A percentile compares a stretch with the other conserved stretches of the same genome.
phyloP scores from a whole-genome alignment of 2,329 filamentous ascomycete species.

The Colletotrichum spinosum region DNA sequence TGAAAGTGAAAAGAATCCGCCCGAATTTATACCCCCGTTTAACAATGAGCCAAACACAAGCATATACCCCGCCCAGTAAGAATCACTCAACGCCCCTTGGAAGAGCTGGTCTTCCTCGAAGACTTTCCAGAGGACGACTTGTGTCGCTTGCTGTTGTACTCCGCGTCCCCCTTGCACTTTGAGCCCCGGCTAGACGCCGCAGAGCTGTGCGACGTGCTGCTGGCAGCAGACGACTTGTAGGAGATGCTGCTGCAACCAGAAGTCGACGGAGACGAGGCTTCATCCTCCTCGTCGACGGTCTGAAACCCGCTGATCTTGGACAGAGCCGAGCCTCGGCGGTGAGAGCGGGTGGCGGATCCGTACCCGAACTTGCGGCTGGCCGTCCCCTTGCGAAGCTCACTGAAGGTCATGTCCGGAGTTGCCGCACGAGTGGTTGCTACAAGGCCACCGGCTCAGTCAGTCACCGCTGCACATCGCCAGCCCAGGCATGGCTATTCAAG shows the following conservation, averaged over 20 bases:
- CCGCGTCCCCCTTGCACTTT: conserved; percentile 44
- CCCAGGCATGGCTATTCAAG: background rate
- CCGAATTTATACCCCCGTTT: no score
- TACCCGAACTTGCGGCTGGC: conserved; percentile 51
- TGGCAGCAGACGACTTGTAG: conserved; percentile 19
- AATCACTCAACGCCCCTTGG: conserved; percentile 5
- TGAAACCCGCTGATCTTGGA: conserved; percentile 26
- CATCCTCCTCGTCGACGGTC: conserved; percentile 13
- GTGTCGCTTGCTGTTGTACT: conserved; percentile 42
- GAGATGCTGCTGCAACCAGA: conserved; percentile 32
- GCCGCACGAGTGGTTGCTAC: conserved; percentile 47
- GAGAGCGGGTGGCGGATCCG: conserved; percentile 44
- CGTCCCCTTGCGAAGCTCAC: conserved; percentile 52
- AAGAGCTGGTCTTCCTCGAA: conserved; percentile 16
- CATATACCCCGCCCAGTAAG: background rate
- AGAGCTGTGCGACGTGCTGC: conserved; percentile 17
- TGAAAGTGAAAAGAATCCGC: no score
- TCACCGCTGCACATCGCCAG: background rate
- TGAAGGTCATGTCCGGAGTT: conserved; percentile 51
- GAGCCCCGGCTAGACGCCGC: conserved; percentile 37
- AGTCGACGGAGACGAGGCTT: conserved; percentile 3
- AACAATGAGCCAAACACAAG: no score
- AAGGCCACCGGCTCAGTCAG: background rate
- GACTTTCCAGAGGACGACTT: conserved; percentile 28
- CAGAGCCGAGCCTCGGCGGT: conserved; percentile 44